A percentile compares a stretch with the other conserved stretches of the same genome.
Conservation (phyloP, 345 rosid species). For the Gossypium anomalum region DNA sequence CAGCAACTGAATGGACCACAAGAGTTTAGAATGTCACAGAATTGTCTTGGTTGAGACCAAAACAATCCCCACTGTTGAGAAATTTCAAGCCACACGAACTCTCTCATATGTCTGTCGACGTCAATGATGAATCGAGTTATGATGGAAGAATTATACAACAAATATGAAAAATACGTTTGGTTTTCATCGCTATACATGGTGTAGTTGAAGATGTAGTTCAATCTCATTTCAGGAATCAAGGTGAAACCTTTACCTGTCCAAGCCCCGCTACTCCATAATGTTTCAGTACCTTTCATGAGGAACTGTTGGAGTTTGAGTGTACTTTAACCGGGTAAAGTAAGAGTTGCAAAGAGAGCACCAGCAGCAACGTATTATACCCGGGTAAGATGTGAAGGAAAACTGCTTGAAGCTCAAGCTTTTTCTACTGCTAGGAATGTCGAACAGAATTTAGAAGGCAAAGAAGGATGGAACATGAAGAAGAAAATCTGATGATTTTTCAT, state of each 20-base stretch:
- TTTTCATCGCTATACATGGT: conserved; percentile 22
- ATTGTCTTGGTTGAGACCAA: conserved; percentile 14
- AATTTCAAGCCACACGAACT: background rate
- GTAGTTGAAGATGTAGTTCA: conserved; percentile 15
- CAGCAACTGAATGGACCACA: conserved; percentile 27
- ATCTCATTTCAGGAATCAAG: conserved; percentile 10
- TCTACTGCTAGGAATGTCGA: no score
- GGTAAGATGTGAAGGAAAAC: no score
- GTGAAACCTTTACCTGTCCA: conserved; percentile 43
- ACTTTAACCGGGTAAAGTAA: no score
- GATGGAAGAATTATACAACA: conserved; percentile 1
- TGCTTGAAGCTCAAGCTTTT: no score
- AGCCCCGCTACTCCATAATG: conserved; percentile 28
- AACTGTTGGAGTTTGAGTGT: no score
- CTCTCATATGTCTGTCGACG: background rate
- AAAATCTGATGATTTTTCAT: no score
- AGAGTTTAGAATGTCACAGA: background rate
- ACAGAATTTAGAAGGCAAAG: no score
- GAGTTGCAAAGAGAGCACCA: no score
- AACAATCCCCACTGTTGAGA: background rate
- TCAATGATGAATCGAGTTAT: background rate
- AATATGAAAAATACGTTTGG: conserved; percentile 28
- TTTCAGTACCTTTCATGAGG: conserved; percentile 13
- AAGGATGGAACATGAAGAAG: no score
- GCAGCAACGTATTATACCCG: no score